A percentile compares a stretch with the other conserved stretches of the same genome.
These are phyloP conservation scores for Cicer yamashitae DNA, from an alignment of 306 rosid genomes.

Conservation along the genomic window DNA sequence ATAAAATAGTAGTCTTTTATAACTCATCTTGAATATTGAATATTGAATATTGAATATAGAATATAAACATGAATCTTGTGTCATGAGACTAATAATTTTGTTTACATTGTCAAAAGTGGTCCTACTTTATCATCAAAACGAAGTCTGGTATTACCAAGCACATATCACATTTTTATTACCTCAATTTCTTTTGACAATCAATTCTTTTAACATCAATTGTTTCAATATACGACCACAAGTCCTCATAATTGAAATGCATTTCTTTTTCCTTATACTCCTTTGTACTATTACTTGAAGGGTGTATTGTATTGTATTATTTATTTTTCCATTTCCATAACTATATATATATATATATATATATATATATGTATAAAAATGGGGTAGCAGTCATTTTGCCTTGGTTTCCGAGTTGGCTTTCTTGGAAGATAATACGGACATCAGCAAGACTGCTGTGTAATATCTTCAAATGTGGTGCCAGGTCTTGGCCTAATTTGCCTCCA, in stretches of 20 bases:
- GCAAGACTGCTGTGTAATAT: conserved; percentile 31
- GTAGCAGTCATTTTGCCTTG: conserved; percentile 91
- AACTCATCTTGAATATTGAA: too few species aligned
- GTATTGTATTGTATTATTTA: neutral
- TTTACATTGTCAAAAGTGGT: too few species aligned
- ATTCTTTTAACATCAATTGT: neutral
- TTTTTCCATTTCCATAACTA: neutral
- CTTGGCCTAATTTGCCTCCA: neutral
- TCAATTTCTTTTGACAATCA: neutral
- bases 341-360: too few species aligned
- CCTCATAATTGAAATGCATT: conserved; percentile 18
- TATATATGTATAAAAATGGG: conserved; percentile 87
- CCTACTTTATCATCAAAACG: too few species aligned
- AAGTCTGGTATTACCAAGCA: neutral
- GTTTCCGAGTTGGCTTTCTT: conserved; percentile 75
- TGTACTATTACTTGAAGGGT: conserved; percentile 17
- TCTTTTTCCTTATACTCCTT: conserved; percentile 15
- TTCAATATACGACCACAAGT: conserved; percentile 14
- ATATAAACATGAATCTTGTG: too few species aligned
- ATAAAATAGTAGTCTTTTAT: too few species aligned
- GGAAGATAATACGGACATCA: conserved; percentile 44
- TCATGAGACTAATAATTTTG: too few species aligned
- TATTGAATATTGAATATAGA: too few species aligned
- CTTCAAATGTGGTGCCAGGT: conserved; percentile 8
- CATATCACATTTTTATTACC: neutral